phyloP scores from a whole-genome alignment of 108 stramenopile genomes.

The Conticribra guillardii region DNA sequence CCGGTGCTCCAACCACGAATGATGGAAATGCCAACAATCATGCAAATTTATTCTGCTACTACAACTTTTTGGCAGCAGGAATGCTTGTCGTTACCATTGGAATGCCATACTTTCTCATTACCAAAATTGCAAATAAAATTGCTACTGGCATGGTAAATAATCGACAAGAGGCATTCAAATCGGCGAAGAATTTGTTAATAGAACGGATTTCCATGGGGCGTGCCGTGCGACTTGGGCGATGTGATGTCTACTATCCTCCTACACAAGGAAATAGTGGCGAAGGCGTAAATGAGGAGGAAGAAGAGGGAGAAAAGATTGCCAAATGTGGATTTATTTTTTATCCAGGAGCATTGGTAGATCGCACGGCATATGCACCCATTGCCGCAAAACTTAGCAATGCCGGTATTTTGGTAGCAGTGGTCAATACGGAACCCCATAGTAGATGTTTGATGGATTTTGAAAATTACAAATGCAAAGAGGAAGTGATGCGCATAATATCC shows the following conservation, averaged over 20 bases:
- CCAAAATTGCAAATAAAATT: neutral
- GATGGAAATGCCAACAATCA: neutral
- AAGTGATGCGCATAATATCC: conserved; percentile 43
- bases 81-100: conserved; percentile 9
- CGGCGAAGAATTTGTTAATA: conserved; percentile 44
- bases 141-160: conserved; percentile 20
- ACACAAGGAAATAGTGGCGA: neutral
- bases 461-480: conserved; percentile 31
- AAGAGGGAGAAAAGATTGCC: conserved; percentile 9
- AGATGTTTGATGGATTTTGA: conserved; percentile 16
- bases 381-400: conserved; percentile 54
- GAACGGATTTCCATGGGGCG: conserved; percentile 38
- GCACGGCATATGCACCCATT: conserved; percentile 64
- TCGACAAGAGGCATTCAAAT: conserved; percentile 55
- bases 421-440: conserved; percentile 46
- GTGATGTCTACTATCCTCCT: conserved; percentile 58
- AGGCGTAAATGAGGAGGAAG: neutral
- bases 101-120: conserved; percentile 32
- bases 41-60: too few species aligned
- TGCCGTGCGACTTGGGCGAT: conserved; percentile 49
- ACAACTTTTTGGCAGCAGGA: conserved; percentile 1
- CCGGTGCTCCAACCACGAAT: neutral
- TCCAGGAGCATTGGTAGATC: conserved; percentile 68
- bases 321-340: conserved; percentile 60
- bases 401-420: conserved; percentile 61